A percentile compares a stretch with the other conserved stretches of the same genome.
Evolutionary conservation across 768 basidiomycete species (phyloP).

Genomic region (Serendipita vermifera): DNA sequence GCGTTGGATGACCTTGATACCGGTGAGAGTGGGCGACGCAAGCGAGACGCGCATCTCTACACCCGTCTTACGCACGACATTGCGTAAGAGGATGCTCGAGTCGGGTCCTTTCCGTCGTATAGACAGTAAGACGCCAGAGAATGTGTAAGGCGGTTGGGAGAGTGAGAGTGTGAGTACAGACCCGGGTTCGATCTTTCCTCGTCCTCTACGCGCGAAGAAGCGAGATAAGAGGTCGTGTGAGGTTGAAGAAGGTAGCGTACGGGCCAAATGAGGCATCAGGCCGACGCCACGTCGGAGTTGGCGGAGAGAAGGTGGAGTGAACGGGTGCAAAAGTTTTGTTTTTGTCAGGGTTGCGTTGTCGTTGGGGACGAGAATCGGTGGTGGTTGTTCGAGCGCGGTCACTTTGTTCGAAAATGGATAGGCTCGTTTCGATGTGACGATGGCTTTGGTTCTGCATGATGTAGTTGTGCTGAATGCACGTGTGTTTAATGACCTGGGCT

Average conservation of each 20-base stretch:
- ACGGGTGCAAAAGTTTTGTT: neutral
- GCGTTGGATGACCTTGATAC: conserved; percentile 63
- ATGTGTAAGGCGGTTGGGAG: conserved; percentile 63
- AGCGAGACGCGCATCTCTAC: conserved; percentile 89
- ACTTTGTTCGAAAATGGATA: conserved; percentile 8
- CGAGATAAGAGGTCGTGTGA: conserved; percentile 55
- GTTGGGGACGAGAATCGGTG: conserved; percentile 3
- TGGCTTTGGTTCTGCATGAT: neutral
- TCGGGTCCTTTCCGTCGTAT: conserved; percentile 73
- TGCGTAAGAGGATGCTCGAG: conserved; percentile 79
- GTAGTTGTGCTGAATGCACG: conserved; percentile 13
- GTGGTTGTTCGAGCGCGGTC: neutral
- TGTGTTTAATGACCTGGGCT: conserved; percentile 13
- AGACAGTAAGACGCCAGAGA: conserved; percentile 80
- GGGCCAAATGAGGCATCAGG: conserved; percentile 59
- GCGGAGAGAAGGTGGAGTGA: neutral
- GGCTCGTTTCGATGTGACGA: neutral
- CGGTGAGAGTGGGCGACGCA: conserved; percentile 75
- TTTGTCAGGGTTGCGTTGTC: neutral
- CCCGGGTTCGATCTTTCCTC: conserved; percentile 59
- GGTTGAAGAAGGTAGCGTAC: conserved; percentile 50
- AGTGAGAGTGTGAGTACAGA: conserved; percentile 74
- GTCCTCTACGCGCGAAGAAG: conserved; percentile 60
- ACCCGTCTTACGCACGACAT: conserved; percentile 81
- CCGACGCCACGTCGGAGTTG: conserved; percentile 24